Base-by-base conservation (phyloP, 2,329 filamentous ascomycete genomes). In the Ophiostoma sp. region DNA sequence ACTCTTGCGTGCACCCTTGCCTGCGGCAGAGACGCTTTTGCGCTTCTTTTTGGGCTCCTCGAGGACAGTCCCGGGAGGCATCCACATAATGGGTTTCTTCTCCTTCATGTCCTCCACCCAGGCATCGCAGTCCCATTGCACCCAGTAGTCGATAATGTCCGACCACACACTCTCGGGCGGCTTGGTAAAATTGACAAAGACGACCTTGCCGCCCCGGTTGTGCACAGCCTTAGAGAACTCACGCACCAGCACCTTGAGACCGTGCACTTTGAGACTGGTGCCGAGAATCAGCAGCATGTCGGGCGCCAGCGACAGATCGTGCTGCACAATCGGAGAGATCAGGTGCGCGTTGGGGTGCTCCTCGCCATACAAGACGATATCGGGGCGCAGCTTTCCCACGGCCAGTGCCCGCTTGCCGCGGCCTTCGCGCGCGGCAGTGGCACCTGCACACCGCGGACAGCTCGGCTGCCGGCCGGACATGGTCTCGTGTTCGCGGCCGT, bases 351-450 rank as follows among this genome's bases (percentile, higher is more conserved):
- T 85, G 0, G 90, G 90, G 74, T 92, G 89, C 68, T 91, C 89
- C 76, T 92, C 89, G 31, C 89, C 89, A 75, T 92, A 92, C 0
- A 92, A 81, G 1, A 92, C 89, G 74, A 92, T 90, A 74, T 92
- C 89, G 0, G 90, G 90, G 54, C 89, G 82, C 23, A 92, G 81
- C 72, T 88, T 88, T 44, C 89, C 89, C 2, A 91, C 84, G 3
- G 88, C 87, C 6, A 91, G 80, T 0, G 87, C 87, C 71, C 89
- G 83, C 75, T 91, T 90, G 15, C 90, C 90, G 67, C 81, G 85
- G 72, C 88, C 87, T 73, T 88, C 83, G 41, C 89, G 83, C 6
- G 86, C 86, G 0, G 85, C 84, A 2, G 87, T 88, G 4, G 88
- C 86, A 1, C 84, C 85, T 3, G 83, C 84, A 74, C 90, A 92